Evolutionary conservation across 148 eudicot species (phyloP).

Genomic region (Salicornia ramosissima): DNA sequence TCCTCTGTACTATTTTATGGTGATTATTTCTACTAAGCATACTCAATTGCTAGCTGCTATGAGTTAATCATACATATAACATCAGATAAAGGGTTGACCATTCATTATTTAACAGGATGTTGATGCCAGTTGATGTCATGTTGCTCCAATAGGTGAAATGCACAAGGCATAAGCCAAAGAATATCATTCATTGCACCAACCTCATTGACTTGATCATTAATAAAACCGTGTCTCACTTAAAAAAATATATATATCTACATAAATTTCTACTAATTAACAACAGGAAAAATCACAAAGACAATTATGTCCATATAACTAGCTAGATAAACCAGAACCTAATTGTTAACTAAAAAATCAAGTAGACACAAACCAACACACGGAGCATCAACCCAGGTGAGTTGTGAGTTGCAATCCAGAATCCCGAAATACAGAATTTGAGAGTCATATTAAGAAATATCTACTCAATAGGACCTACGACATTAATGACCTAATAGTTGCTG

Average conservation of each 20-base stretch:
- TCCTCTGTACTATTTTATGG: background rate
- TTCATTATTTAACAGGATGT: background rate
- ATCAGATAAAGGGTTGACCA: slow-evolving; percentile 4
- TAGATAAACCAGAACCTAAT: background rate
- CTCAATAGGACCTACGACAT: no score
- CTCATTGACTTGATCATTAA: slow-evolving; percentile 6
- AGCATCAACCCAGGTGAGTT: slow-evolving; percentile 6
- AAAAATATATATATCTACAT: background rate
- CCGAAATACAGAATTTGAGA: no score
- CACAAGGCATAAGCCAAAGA: background rate
- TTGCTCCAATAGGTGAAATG: no score
- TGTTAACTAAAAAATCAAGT: background rate
- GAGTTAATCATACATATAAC: slow-evolving; percentile 6
- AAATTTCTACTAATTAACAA: background rate
- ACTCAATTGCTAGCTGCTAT: slow-evolving; percentile 1
- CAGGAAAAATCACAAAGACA: background rate
- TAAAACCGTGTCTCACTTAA: background rate
- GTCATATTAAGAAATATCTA: no score
- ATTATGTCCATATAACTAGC: background rate
- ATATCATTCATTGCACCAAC: background rate
- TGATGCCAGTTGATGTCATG: no score
- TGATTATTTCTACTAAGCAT: background rate
- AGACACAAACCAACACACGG: background rate
- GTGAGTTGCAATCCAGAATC: no score
- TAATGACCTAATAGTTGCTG: no score